phyloP scores from a whole-genome alignment of 208 protist species.

The Trypanosoma caninum region DNA sequence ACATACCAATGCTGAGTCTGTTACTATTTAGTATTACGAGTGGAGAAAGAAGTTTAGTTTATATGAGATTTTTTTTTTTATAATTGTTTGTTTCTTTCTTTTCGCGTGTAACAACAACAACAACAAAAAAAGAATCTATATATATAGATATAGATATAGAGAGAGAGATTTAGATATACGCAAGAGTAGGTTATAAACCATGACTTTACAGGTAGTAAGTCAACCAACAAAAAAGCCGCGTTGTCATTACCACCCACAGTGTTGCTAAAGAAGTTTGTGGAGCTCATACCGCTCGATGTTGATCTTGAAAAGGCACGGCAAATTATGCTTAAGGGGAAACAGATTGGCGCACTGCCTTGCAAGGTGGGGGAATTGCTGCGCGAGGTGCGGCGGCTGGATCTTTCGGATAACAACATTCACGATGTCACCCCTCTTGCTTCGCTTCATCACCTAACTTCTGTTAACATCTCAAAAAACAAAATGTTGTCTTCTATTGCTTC shows the following conservation, averaged over 20 bases:
- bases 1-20: no score
- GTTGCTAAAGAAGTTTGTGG: slow-evolving; percentile 40
- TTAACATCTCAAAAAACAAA: slow-evolving; percentile 58
- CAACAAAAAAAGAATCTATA: no score
- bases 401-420: slow-evolving; percentile 57
- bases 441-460: slow-evolving; percentile 53
- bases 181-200: no score
- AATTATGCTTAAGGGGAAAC: slow-evolving; percentile 44
- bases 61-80: background rate
- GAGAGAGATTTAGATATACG: no score
- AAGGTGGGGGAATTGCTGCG: slow-evolving; percentile 52
- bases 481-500: slow-evolving; percentile 40
- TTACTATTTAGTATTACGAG: no score
- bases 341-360: slow-evolving; percentile 37
- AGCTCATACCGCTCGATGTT: slow-evolving; percentile 73
- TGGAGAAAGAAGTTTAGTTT: background rate
- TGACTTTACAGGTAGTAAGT: background rate
- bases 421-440: slow-evolving; percentile 42
- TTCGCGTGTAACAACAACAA: background rate
- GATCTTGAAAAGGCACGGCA: slow-evolving; percentile 61
- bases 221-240: background rate
- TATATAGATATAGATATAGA: no score
- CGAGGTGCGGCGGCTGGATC: slow-evolving; percentile 60
- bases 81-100: background rate
- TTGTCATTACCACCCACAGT: background rate